These are phyloP conservation scores for Tillandsia leiboldiana DNA, from an alignment of 176 grass and related monocot genomes.

Conservation along the genomic window DNA sequence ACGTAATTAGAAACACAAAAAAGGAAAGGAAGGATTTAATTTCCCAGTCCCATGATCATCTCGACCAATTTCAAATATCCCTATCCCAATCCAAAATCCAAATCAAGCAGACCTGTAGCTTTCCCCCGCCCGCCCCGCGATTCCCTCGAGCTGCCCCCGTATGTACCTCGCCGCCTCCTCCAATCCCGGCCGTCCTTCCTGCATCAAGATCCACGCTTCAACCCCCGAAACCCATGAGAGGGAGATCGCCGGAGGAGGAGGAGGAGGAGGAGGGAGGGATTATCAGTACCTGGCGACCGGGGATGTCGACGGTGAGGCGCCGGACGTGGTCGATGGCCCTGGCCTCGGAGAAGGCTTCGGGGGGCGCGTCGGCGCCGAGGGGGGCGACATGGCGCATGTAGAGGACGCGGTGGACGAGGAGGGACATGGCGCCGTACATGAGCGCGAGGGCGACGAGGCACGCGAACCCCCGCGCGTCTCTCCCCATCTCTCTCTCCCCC, in stretches of 20 bases:
- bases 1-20: too few relatives aligned
- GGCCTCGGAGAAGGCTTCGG: constrained; percentile 59
- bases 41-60: too few relatives aligned
- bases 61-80: too few relatives aligned
- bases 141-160: constrained; percentile 52
- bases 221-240: neutral
- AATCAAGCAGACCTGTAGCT: constrained; percentile 53
- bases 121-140: constrained; percentile 43
- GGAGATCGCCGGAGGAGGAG: too few relatives aligned
- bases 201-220: constrained; percentile 15
- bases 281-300: constrained; percentile 46
- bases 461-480: constrained; percentile 23
- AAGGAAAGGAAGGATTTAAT: too few relatives aligned
- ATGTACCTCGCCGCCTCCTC: constrained; percentile 83
- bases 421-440: constrained; percentile 61
- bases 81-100: too few relatives aligned
- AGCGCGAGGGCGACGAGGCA: constrained; percentile 52
- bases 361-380: constrained; percentile 42
- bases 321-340: constrained; percentile 65
- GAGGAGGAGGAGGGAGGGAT: too few relatives aligned
- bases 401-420: constrained; percentile 48
- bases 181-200: constrained; percentile 78
- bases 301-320: constrained; percentile 67
- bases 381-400: constrained; percentile 85
- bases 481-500: constrained; percentile 1